These are phyloP conservation scores for Penstemon newberryi DNA, from an alignment of 257 asterid genomes.

Conservation along the genomic window DNA sequence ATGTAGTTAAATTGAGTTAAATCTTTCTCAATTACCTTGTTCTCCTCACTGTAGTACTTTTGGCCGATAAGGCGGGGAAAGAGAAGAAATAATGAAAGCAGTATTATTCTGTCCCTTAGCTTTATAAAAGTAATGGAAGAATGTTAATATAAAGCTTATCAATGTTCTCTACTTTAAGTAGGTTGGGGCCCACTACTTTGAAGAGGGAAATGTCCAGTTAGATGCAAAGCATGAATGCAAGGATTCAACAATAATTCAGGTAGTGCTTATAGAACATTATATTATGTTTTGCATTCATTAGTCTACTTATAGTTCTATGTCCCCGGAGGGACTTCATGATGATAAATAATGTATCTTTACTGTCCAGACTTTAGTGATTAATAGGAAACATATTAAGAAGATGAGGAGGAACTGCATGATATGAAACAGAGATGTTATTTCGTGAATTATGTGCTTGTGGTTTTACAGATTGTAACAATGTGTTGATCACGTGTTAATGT, in stretches of 20 bases:
- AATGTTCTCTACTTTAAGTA: slow-evolving; percentile 35
- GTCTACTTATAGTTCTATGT: slow-evolving; percentile 17
- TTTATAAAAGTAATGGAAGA: not conserved
- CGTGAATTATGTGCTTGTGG: slow-evolving; percentile 21
- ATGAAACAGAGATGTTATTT: not conserved
- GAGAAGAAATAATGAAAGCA: not conserved
- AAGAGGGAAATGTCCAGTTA: slow-evolving; percentile 98
- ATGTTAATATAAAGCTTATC: slow-evolving; percentile 10
- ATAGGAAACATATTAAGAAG: slow-evolving; percentile 16
- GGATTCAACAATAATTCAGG: slow-evolving; percentile 89
- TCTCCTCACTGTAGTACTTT: slow-evolving; percentile 4
- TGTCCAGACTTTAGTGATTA: slow-evolving; percentile 14
- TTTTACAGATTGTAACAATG: slow-evolving; percentile 28
- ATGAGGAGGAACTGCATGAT: slow-evolving; percentile 16
- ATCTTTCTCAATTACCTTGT: slow-evolving; percentile 2
- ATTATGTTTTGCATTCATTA: slow-evolving; percentile 18
- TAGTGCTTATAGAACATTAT: slow-evolving; percentile 30
- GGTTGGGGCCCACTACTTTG: slow-evolving; percentile 99
- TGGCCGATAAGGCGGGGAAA: not conserved
- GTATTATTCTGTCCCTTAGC: not conserved
- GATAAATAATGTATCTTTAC: not conserved
- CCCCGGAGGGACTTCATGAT: slow-evolving; percentile 6
- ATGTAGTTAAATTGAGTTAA: slow-evolving; percentile 18
- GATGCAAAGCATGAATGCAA: slow-evolving; percentile 81
- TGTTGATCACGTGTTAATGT: slow-evolving; percentile 30